Evolutionary conservation across 768 basidiomycete species (phyloP).

Genomic region (Phylloporus arenicola): DNA sequence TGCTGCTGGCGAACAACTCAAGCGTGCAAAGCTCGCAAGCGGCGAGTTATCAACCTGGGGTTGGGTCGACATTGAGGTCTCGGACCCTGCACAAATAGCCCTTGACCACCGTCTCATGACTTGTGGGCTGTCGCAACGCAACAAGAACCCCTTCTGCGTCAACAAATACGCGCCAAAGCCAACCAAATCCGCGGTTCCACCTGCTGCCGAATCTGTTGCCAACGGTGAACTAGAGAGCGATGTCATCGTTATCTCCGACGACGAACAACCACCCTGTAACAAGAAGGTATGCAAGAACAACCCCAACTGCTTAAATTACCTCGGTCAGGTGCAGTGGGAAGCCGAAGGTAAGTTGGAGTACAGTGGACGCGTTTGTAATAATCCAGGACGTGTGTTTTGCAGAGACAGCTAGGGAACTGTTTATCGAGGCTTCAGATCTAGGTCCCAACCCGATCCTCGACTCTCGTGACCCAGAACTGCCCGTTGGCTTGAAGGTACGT

Average conservation of each 20-base stretch:
- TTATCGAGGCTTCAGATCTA: slow-evolving; percentile 47
- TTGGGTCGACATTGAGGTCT: slow-evolving; percentile 72
- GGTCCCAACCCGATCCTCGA: slow-evolving; percentile 50
- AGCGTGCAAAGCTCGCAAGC: slow-evolving; percentile 48
- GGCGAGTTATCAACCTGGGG: slow-evolving; percentile 57
- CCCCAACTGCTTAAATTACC: slow-evolving; percentile 81
- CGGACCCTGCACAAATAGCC: slow-evolving; percentile 53
- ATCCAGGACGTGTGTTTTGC: slow-evolving; percentile 12
- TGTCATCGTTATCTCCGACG: slow-evolving; percentile 66
- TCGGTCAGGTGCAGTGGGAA: slow-evolving; percentile 83
- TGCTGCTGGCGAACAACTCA: slow-evolving; percentile 57
- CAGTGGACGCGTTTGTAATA: slow-evolving; percentile 10
- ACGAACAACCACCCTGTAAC: slow-evolving; percentile 51
- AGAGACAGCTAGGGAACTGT: slow-evolving; percentile 42
- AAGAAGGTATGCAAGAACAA: slow-evolving; percentile 68
- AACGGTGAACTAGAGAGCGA: slow-evolving; percentile 52
- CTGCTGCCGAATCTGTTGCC: slow-evolving; percentile 12
- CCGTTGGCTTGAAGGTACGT: slow-evolving; percentile 73
- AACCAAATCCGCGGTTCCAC: slow-evolving; percentile 11
- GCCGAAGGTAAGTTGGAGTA: slow-evolving; percentile 45
- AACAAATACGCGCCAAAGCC: slow-evolving; percentile 45
- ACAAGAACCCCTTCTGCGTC: slow-evolving; percentile 46
- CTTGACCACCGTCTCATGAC: slow-evolving; percentile 59
- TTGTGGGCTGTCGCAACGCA: slow-evolving; percentile 59
- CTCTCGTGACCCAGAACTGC: slow-evolving; percentile 48